These are phyloP conservation scores for Diaporthe sp. DNA, from an alignment of 2,329 filamentous ascomycete genomes.

Conservation along the genomic window DNA sequence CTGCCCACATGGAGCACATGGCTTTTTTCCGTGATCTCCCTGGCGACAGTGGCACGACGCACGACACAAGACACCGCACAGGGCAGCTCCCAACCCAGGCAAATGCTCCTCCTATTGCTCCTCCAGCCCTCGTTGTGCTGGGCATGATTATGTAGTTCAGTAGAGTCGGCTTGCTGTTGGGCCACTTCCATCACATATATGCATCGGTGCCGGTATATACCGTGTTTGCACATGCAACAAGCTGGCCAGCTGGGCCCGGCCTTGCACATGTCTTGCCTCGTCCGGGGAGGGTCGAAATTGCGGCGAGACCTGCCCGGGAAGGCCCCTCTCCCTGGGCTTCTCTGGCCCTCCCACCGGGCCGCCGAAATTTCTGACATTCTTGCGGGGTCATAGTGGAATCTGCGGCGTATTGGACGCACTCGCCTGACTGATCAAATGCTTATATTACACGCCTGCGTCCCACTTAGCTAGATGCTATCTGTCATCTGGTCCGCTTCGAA, in stretches of 20 bases:
- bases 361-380: conserved; percentile 31
- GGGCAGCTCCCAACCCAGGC: neutral
- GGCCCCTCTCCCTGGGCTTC: conserved; percentile 1
- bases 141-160: neutral
- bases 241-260: neutral
- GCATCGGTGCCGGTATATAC: conserved; percentile 14
- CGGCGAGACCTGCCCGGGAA: conserved; percentile 25
- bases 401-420: conserved; percentile 22
- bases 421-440: conserved; percentile 30
- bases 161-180: neutral
- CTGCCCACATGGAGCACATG: conserved; percentile 17
- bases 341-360: neutral
- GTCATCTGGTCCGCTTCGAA: conserved; percentile 27
- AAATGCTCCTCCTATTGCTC: neutral
- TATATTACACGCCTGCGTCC: conserved; percentile 33
- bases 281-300: conserved; percentile 20
- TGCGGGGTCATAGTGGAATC: conserved; percentile 31
- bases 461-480: conserved; percentile 29
- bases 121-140: neutral
- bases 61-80: neutral
- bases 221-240: neutral
- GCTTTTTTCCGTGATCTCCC: conserved; percentile 27
- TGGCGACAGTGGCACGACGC: conserved; percentile 22
- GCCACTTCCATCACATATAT: neutral
- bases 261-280: conserved; percentile 9